Evolutionary conservation across 225 moss, liverwort and hornwort genomes (phyloP).

Genomic region (Rhytidiadelphus loreus): DNA sequence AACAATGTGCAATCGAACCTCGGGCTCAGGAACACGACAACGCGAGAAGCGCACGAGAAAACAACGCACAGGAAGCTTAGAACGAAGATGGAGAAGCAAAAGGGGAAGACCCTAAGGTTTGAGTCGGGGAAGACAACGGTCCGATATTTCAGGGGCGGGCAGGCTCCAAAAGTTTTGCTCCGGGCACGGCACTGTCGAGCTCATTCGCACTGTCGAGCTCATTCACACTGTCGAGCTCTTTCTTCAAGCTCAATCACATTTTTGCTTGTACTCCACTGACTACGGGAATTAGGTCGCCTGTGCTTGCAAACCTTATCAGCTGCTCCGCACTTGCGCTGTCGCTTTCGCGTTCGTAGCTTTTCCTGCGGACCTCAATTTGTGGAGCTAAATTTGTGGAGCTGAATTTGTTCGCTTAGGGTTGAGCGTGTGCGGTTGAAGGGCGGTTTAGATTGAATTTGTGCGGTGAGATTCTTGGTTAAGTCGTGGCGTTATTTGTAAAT

Average conservation of each 20-base stretch:
- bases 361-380: neutral
- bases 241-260: neutral
- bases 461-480: neutral
- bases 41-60: neutral
- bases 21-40: neutral
- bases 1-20: neutral
- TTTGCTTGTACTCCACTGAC: neutral
- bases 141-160: conserved; percentile 11
- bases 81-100: neutral
- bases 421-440: neutral
- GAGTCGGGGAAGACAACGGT: conserved; percentile 10
- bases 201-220: neutral
- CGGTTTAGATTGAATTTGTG: neutral
- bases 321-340: neutral
- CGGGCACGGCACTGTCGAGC: neutral
- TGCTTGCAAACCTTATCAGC: neutral
- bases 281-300: neutral
- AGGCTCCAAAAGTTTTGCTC: neutral
- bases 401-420: neutral
- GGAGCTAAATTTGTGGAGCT: neutral
- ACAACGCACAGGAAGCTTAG: neutral
- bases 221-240: neutral
- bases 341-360: neutral
- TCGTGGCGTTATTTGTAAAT: neutral
- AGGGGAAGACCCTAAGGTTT: neutral